Evolutionary conservation across 73 alveolate species (phyloP).

Genomic region (Durusdinium trenchii): DNA sequence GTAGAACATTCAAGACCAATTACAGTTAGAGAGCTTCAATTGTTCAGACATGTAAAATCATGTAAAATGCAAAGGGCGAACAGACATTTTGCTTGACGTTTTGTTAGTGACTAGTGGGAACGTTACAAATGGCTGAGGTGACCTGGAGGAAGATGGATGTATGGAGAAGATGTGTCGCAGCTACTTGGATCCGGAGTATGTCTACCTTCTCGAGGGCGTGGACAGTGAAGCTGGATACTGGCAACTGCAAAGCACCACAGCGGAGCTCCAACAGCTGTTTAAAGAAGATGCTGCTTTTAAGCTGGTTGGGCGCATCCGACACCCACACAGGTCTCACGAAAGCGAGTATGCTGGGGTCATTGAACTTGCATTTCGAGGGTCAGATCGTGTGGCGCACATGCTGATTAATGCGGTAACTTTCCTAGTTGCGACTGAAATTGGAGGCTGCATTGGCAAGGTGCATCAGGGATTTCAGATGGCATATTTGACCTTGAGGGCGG

Average conservation of each 20-base stretch:
- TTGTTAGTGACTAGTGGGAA: too few relatives aligned
- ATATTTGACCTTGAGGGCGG: background rate
- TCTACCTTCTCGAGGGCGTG: background rate
- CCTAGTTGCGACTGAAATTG: constrained; percentile 20
- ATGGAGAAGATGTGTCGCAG: background rate
- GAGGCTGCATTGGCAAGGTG: background rate
- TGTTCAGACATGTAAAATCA: too few relatives aligned
- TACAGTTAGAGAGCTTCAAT: too few relatives aligned
- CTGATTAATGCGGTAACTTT: constrained; percentile 32
- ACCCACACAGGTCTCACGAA: background rate
- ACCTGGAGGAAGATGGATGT: constrained; percentile 14
- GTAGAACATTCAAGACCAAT: too few relatives aligned
- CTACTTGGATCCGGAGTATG: background rate
- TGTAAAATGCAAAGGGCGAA: too few relatives aligned
- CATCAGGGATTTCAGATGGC: constrained; percentile 45
- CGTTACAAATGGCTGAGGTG: background rate
- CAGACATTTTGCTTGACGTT: too few relatives aligned
- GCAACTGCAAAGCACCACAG: constrained; percentile 45
- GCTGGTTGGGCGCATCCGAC: constrained; percentile 75
- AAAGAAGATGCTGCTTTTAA: constrained; percentile 42
- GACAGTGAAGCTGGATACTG: constrained; percentile 45
- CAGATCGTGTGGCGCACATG: constrained; percentile 65
- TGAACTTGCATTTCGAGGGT: constrained; percentile 71
- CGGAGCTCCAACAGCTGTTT: constrained; percentile 38
- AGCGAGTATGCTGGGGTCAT: background rate